A percentile compares a stretch with the other conserved stretches of the same genome.
phyloP scores from a whole-genome alignment of 306 rosid species.

The Cajanus cajan region DNA sequence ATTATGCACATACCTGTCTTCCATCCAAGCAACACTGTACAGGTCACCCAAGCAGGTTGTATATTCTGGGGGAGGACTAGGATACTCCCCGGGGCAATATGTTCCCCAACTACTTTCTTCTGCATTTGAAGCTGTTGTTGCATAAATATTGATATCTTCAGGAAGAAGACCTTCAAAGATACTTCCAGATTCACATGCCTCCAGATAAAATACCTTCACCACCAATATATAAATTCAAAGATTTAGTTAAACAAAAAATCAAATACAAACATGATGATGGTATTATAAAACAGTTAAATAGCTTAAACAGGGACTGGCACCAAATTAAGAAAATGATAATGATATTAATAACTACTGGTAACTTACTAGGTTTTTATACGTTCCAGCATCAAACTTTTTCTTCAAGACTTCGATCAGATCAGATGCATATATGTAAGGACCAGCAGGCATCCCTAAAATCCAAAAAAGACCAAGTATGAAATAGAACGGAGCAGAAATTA shows the following conservation, averaged over 20 bases:
- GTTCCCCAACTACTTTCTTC: conserved; percentile 99
- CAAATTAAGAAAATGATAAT: neutral
- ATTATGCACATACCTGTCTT: conserved; percentile 69
- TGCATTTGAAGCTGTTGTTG: conserved; percentile 93
- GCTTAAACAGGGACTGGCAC: neutral
- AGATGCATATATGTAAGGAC: conserved; percentile 70
- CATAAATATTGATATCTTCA: conserved; percentile 73
- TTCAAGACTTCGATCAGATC: conserved; percentile 74
- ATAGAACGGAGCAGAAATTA: neutral
- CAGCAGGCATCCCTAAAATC: conserved; percentile 80
- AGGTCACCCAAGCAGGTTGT: conserved; percentile 93
- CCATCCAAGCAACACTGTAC: conserved; percentile 98
- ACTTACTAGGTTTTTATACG: conserved; percentile 75
- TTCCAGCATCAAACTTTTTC: conserved; percentile 84
- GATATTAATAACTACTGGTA: neutral
- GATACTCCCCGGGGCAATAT: conserved; percentile 91
- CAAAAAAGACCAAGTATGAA: conserved; percentile 1
- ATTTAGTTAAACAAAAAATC: neutral
- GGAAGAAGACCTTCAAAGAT: conserved; percentile 98
- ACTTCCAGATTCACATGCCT: conserved; percentile 99
- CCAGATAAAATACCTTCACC: conserved; percentile 90
- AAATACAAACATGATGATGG: neutral
- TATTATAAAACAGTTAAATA: too few relatives aligned
- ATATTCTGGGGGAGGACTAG: conserved; percentile 91
- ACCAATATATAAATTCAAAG: conserved; percentile 13